Conservation (phyloP, 257 asterid genomes). For the Sherardia arvensis region DNA sequence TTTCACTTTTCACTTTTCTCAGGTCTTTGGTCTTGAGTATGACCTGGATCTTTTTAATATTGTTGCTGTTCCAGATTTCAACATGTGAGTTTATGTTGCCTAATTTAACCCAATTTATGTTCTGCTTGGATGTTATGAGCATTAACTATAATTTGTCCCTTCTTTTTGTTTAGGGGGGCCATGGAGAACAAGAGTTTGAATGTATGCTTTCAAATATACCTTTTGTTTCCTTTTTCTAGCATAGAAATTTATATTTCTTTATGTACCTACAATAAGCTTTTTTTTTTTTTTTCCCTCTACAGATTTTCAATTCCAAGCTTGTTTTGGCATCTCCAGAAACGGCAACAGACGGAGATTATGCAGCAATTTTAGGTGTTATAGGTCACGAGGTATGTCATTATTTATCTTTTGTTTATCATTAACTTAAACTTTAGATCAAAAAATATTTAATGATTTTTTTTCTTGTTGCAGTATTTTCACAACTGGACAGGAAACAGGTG, state of each 20-base stretch:
- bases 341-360: constrained; percentile 93
- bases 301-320: constrained; percentile 92
- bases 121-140: background rate
- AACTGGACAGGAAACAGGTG: constrained; percentile 99
- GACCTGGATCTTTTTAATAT: constrained; percentile 94
- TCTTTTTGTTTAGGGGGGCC: constrained; percentile 73
- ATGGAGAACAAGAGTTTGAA: constrained; percentile 99
- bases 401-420: background rate
- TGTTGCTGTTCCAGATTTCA: constrained; percentile 93
- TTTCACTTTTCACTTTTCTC: constrained; percentile 10
- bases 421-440: background rate
- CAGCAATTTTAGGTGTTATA: constrained; percentile 89
- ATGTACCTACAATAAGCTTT: background rate
- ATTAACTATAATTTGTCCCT: constrained; percentile 7
- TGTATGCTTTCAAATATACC: constrained; percentile 28
- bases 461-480: constrained; percentile 82
- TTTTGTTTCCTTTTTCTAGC: background rate
- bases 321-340: constrained; percentile 96
- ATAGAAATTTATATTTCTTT: background rate
- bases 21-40: constrained; percentile 96
- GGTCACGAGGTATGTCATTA: constrained; percentile 74
- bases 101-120: constrained; percentile 12
- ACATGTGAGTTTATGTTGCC: constrained; percentile 51
- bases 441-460: constrained; percentile 8
- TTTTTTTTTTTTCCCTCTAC: constrained; percentile 18